A percentile compares a stretch with the other conserved stretches of the same genome.
Evolutionary conservation across 441 rosid genomes (phyloP).

Genomic region (Eutrema salsugineum): DNA sequence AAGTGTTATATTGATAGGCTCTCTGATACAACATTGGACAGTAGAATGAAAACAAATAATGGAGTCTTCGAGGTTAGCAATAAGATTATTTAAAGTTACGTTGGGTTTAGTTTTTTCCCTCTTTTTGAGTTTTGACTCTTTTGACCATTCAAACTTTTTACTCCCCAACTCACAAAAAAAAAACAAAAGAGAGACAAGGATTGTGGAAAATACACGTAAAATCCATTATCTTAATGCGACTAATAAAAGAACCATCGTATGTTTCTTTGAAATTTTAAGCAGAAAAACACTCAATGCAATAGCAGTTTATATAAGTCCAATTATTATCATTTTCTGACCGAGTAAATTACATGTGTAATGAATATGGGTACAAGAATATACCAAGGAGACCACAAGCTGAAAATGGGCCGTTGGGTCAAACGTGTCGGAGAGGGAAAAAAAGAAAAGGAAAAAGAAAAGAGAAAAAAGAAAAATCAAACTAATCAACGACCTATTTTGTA

Average conservation of each 20-base stretch:
- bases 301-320: not conserved
- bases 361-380: constrained; percentile 4
- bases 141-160: constrained; percentile 29
- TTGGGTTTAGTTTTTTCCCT: constrained; percentile 8
- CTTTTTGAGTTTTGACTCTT: not conserved
- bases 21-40: not conserved
- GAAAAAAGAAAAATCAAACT: not conserved
- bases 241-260: not conserved
- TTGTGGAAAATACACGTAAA: constrained; percentile 9
- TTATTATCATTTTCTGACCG: not conserved
- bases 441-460: not conserved
- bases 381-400: constrained; percentile 16
- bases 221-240: not conserved
- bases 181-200: constrained; percentile 7
- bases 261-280: not conserved
- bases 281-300: not conserved
- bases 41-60: not conserved
- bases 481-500: constrained; percentile 25
- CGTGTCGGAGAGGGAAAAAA: constrained; percentile 26
- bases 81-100: not conserved
- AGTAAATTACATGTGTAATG: not conserved
- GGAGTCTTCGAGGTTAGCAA: constrained; percentile 8
- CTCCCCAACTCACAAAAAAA: not conserved
- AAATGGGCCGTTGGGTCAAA: constrained; percentile 27
- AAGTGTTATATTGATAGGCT: not conserved